These are phyloP conservation scores for Teunomyces funiuensis DNA, from an alignment of 805 yeast genomes.

Conservation along the genomic window DNA sequence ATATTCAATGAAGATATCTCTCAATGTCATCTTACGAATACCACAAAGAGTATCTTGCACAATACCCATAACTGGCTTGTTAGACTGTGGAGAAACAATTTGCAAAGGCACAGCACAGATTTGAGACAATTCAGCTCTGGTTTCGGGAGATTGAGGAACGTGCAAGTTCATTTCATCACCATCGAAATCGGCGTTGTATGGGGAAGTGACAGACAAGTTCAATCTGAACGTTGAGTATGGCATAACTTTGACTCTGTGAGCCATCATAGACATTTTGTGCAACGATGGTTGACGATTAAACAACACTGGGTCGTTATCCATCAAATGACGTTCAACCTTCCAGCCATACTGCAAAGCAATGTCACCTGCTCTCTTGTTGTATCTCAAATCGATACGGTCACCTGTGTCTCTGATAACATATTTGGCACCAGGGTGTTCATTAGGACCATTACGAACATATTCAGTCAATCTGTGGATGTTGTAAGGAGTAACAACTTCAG, in stretches of 20 bases:
- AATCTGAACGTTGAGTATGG: slow-evolving; percentile 97
- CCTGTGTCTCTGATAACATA: slow-evolving; percentile 98
- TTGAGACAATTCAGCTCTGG: slow-evolving; percentile 93
- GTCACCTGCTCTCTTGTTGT: slow-evolving; percentile 97
- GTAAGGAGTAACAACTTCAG: slow-evolving; percentile 97
- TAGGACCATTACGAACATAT: slow-evolving; percentile 95
- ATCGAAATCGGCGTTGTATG: slow-evolving; percentile 99
- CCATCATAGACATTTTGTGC: slow-evolving; percentile 99
- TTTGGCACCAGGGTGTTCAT: slow-evolving; percentile 99
- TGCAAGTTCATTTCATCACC: slow-evolving; percentile 99
- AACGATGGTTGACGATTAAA: slow-evolving; percentile 99
- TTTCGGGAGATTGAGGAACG: slow-evolving; percentile 97
- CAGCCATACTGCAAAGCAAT: slow-evolving; percentile 97
- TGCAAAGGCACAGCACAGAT: slow-evolving; percentile 97
- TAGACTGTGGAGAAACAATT: slow-evolving; percentile 97
- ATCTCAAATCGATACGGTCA: slow-evolving; percentile 95
- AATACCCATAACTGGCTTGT: slow-evolving; percentile 99
- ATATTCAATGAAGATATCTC: slow-evolving; percentile 85
- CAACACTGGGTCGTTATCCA: slow-evolving; percentile 96
- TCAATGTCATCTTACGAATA: slow-evolving; percentile 88
- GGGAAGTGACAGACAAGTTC: slow-evolving; percentile 95
- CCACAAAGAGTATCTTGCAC: slow-evolving; percentile 99
- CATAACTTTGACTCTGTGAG: slow-evolving; percentile 97
- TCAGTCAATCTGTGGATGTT: slow-evolving; percentile 92
- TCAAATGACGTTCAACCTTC: slow-evolving; percentile 97